A percentile compares a stretch with the other conserved stretches of the same genome.
Conservation (phyloP, 1,139 yeast species). For the Petasospora fabianii region DNA sequence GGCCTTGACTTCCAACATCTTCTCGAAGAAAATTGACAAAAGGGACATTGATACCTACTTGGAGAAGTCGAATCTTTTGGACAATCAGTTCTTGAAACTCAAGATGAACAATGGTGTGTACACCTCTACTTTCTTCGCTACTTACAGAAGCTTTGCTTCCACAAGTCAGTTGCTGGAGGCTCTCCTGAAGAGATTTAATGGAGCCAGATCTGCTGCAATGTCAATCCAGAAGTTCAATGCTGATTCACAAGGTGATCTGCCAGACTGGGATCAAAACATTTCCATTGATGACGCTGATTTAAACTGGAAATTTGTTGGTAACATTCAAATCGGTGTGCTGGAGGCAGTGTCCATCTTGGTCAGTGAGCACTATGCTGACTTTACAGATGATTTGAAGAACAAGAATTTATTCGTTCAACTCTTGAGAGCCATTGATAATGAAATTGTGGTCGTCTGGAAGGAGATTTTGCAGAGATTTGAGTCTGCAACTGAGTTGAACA, state of each 20-base stretch:
- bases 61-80: conserved; percentile 31
- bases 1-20: conserved; percentile 58
- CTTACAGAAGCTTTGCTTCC: conserved; percentile 60
- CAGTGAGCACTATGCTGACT: conserved; percentile 70
- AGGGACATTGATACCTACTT: conserved; percentile 39
- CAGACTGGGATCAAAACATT: conserved; percentile 44
- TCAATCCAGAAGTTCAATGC: conserved; percentile 35
- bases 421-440: conserved; percentile 66
- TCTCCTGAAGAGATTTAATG: conserved; percentile 48
- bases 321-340: conserved; percentile 78
- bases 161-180: conserved; percentile 48
- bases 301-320: conserved; percentile 57
- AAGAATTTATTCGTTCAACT: conserved; percentile 63
- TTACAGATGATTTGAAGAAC: conserved; percentile 63
- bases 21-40: conserved; percentile 43
- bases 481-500: conserved; percentile 28
- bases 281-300: conserved; percentile 30
- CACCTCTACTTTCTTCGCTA: conserved; percentile 61
- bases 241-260: conserved; percentile 24
- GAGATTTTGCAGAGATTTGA: conserved; percentile 33
- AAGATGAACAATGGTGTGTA: conserved; percentile 58
- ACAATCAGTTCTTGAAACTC: conserved; percentile 38
- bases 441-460: conserved; percentile 68
- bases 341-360: conserved; percentile 74
- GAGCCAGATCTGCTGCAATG: conserved; percentile 56